Conservation (phyloP, 306 rosid genomes). For the Corylus americana region DNA sequence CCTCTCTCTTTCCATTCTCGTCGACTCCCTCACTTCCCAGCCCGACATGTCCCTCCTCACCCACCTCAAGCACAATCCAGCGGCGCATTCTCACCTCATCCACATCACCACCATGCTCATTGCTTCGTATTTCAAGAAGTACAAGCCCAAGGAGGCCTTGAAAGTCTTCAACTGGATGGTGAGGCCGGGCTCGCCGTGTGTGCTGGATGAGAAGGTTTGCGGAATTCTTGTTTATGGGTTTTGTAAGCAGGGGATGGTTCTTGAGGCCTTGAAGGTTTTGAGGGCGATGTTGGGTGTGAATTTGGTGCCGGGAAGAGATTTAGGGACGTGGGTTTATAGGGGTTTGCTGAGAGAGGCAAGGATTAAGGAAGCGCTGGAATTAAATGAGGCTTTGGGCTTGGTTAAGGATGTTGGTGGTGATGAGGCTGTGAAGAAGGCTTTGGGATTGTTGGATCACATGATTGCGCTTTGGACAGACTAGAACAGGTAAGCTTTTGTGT, state of each 20-base stretch:
- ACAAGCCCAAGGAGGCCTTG: slow-evolving; percentile 46
- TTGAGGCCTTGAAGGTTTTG: slow-evolving; percentile 54
- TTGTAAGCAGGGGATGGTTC: slow-evolving; percentile 39
- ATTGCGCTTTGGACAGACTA: slow-evolving; percentile 47
- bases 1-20: slow-evolving; percentile 43
- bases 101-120: slow-evolving; percentile 44
- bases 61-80: slow-evolving; percentile 49
- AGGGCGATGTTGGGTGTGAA: slow-evolving; percentile 39
- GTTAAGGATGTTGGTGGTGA: slow-evolving; percentile 11
- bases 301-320: slow-evolving; percentile 16
- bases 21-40: slow-evolving; percentile 51
- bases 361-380: slow-evolving; percentile 48
- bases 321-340: slow-evolving; percentile 37
- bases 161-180: slow-evolving; percentile 55
- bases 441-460: slow-evolving; percentile 38
- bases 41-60: slow-evolving; percentile 56
- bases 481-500: slow-evolving; percentile 28
- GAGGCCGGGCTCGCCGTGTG: slow-evolving; percentile 51
- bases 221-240: slow-evolving; percentile 47
- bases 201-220: slow-evolving; percentile 34
- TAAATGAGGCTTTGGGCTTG: slow-evolving; percentile 28
- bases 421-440: slow-evolving; percentile 28
- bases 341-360: slow-evolving; percentile 59
- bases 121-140: slow-evolving; percentile 35
- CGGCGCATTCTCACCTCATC: slow-evolving; percentile 32